A percentile compares a stretch with the other conserved stretches of the same genome.
Conservation (phyloP, 1,284 basidiomycete species). For the Naganishia sp. region DNA sequence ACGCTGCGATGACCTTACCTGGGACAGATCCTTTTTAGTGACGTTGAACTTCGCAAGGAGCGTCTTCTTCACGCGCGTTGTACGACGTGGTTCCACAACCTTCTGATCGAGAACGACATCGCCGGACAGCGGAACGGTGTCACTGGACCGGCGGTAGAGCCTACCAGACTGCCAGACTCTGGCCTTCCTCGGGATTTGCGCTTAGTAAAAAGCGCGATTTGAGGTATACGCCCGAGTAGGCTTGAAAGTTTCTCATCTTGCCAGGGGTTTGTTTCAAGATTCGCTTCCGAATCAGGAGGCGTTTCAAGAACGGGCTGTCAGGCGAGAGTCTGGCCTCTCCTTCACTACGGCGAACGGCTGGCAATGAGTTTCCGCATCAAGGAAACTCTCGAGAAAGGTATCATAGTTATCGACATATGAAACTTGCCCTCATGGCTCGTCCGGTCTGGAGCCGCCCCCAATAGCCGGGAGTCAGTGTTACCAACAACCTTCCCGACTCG, state of each 20-base stretch:
- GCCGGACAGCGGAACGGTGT: not conserved
- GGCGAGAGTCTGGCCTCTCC: too few species aligned
- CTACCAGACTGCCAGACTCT: not conserved
- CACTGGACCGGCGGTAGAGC: not conserved
- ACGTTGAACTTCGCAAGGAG: constrained; percentile 29
- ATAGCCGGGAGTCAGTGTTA: too few species aligned
- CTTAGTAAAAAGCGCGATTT: not conserved
- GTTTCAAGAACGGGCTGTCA: too few species aligned
- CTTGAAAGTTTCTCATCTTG: not conserved
- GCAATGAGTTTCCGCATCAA: too few species aligned
- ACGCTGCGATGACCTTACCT: constrained; percentile 29
- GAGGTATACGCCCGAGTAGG: not conserved
- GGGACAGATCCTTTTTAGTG: constrained; percentile 16
- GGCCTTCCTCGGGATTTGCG: not conserved
- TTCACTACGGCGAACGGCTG: too few species aligned
- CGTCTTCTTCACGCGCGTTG: constrained; percentile 2
- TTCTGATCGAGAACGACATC: constrained; percentile 17
- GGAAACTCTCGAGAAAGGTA: too few species aligned
- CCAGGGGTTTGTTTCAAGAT: not conserved
- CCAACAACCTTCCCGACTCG: too few species aligned
- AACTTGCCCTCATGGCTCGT: too few species aligned
- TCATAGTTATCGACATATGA: too few species aligned
- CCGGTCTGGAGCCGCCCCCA: too few species aligned
- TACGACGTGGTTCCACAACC: not conserved
- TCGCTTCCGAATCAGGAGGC: not conserved